Conservation (phyloP, 768 basidiomycete species). For the Rhodosporidiobolus sp. region DNA sequence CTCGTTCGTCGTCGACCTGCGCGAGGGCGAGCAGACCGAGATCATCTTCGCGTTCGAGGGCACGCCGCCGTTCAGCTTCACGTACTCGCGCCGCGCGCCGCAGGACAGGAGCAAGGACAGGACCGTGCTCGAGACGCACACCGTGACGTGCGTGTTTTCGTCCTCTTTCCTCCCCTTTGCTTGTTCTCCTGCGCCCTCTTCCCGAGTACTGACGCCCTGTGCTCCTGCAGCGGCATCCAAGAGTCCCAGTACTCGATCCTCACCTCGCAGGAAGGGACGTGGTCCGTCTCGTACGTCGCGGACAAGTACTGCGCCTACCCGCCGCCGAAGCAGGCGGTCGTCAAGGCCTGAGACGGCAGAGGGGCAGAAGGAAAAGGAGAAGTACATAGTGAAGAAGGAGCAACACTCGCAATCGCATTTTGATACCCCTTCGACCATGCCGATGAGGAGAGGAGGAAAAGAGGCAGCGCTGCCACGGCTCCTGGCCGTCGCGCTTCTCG, state of each 20-base stretch:
- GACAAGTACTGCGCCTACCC: constrained; percentile 90
- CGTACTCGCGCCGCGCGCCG: constrained; percentile 76
- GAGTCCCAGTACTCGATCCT: constrained; percentile 79
- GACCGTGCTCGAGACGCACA: constrained; percentile 86
- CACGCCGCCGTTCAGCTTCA: constrained; percentile 93
- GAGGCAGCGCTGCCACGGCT: too few relatives aligned
- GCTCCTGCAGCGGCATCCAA: constrained; percentile 47
- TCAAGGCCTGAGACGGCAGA: constrained; percentile 52
- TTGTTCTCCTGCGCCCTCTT: neutral
- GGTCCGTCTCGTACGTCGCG: constrained; percentile 87
- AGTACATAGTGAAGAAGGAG: too few relatives aligned
- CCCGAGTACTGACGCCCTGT: neutral
- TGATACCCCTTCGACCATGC: too few relatives aligned
- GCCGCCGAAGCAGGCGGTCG: constrained; percentile 46
- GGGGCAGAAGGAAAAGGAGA: neutral
- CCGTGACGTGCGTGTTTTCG: constrained; percentile 65
- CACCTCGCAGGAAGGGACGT: constrained; percentile 83
- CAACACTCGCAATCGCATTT: neutral
- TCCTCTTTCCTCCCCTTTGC: neutral
- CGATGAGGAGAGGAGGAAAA: too few relatives aligned
- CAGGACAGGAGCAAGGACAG: constrained; percentile 56
- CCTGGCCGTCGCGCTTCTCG: too few relatives aligned
- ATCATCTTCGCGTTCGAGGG: constrained; percentile 86
- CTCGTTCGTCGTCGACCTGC: constrained; percentile 74
- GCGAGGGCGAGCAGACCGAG: constrained; percentile 84